Conservation (phyloP, 2,329 filamentous ascomycete species). For the Colletotrichum higginsianum region DNA sequence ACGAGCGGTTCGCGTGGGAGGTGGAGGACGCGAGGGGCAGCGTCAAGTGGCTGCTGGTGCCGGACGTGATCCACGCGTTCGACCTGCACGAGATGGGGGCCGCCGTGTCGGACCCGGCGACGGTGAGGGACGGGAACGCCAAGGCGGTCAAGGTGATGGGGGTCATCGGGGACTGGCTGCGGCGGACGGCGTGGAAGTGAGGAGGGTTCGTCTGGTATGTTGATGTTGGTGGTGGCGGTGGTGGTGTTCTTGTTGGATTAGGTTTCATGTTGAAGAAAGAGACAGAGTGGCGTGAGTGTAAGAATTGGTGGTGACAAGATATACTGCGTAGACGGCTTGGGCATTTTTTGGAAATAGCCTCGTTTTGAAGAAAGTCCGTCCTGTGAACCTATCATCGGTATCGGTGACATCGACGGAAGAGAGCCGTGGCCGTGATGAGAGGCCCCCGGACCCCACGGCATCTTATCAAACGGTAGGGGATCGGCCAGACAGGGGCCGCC, state of each 20-base stretch:
- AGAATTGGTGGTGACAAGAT: too few species aligned
- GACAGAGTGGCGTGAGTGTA: not conserved
- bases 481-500: too few species aligned
- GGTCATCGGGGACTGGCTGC: constrained; percentile 51
- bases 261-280: not conserved
- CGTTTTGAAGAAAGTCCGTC: too few species aligned
- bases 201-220: not conserved
- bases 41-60: constrained; percentile 59
- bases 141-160: constrained; percentile 51
- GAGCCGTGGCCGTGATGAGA: not conserved
- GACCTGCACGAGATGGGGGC: constrained; percentile 51
- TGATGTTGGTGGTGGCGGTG: too few species aligned
- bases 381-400: too few species aligned
- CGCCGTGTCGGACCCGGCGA: constrained; percentile 50
- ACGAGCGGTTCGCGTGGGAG: constrained; percentile 56
- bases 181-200: constrained; percentile 48
- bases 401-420: not conserved
- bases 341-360: too few species aligned
- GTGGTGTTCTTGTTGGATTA: not conserved
- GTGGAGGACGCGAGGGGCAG: constrained; percentile 46
- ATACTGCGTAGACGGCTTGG: too few species aligned
- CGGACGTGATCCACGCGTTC: constrained; percentile 59
- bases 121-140: constrained; percentile 47
- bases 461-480: too few species aligned
- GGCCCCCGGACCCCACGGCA: not conserved